Evolutionary conservation across 768 basidiomycete species (phyloP), one percentile per base, ranked within the genome.

Genomic region (Mycena indigotica): DNA sequence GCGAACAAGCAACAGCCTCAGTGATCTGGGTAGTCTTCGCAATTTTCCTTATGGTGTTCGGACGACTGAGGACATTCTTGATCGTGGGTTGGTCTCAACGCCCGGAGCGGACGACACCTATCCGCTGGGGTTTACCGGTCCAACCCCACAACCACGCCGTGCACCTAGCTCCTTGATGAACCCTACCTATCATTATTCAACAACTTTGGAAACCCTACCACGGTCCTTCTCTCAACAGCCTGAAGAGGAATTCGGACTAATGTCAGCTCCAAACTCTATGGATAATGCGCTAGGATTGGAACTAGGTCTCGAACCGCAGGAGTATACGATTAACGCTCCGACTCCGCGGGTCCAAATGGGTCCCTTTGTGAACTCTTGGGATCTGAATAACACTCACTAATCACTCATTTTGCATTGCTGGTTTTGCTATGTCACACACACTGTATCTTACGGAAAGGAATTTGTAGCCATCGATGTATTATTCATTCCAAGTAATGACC

Each of bases 401-500:
- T 56, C 5, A 15, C 15, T 30, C 32, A 5, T 15, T 21, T 46
- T 16, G 6, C 19, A 38, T n/a, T 19, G 25, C 29, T 50, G 21
- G 28, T 53, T 52, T 23, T 51, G 48, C 28, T 49, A 26, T 49
- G 51, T 51, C 45, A 58, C 57, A 49, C 49, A 29, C 38, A 23
- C 25, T 56, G 56, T 60, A 62, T 56, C 50, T 58, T 58, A 53
- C 35, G 38, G 29, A 28, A 46, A 32, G 44, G 57, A 49, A 29
- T 51, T 53, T 58, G 56, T 62, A 62, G 39, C 46, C 30, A 51
- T 29, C 28, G 41, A 28, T 50, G 25, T 54, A 21, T 66, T 64
- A 81, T 67, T 83, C 79, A 64, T 91, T 91, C 90, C 90, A 92
- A 12, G 84, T 91, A 56, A 91, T 80, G 30, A 91, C 84, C 48